Evolutionary conservation across 2,329 filamentous ascomycete genomes (phyloP).

Genomic region (Cyphellophora attinorum): DNA sequence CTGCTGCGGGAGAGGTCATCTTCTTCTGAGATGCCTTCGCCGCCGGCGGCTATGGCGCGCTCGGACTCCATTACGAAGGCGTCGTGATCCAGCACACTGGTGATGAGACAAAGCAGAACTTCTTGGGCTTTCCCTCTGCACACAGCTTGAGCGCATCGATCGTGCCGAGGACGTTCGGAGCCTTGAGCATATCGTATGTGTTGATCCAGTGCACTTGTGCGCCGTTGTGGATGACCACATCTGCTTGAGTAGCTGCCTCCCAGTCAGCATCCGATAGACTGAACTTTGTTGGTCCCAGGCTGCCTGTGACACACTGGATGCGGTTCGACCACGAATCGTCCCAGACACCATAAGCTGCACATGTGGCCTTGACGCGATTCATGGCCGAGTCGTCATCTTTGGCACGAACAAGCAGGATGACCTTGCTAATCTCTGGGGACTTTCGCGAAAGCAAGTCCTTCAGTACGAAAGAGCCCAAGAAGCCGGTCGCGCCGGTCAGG

Average conservation of each 20-base stretch:
- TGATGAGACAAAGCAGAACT: slow-evolving; percentile 72
- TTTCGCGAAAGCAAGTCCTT: slow-evolving; percentile 60
- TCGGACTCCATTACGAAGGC: slow-evolving; percentile 69
- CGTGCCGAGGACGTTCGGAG: slow-evolving; percentile 72
- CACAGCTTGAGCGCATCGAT: slow-evolving; percentile 69
- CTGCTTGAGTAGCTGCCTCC: slow-evolving; percentile 54
- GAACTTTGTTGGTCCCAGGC: slow-evolving; percentile 62
- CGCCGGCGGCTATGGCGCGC: slow-evolving; percentile 49
- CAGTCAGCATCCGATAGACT: slow-evolving; percentile 60
- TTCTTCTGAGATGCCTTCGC: slow-evolving; percentile 57
- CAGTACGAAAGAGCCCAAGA: slow-evolving; percentile 73
- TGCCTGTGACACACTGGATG: slow-evolving; percentile 61
- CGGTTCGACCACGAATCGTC: slow-evolving; percentile 55
- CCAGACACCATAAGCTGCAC: slow-evolving; percentile 74
- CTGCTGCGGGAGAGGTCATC: slow-evolving; percentile 72
- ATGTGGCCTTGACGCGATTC: slow-evolving; percentile 56
- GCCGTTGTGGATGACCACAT: slow-evolving; percentile 74
- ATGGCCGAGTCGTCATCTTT: slow-evolving; percentile 52
- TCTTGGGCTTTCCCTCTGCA: slow-evolving; percentile 66
- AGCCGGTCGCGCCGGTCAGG: slow-evolving; percentile 82
- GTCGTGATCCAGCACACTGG: slow-evolving; percentile 70
- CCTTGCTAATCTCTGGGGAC: slow-evolving; percentile 40
- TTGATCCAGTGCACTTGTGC: slow-evolving; percentile 72
- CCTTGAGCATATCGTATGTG: slow-evolving; percentile 61
- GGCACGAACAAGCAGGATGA: slow-evolving; percentile 69